phyloP scores from a whole-genome alignment of 179 eudicot species.

The Silene vulgaris region DNA sequence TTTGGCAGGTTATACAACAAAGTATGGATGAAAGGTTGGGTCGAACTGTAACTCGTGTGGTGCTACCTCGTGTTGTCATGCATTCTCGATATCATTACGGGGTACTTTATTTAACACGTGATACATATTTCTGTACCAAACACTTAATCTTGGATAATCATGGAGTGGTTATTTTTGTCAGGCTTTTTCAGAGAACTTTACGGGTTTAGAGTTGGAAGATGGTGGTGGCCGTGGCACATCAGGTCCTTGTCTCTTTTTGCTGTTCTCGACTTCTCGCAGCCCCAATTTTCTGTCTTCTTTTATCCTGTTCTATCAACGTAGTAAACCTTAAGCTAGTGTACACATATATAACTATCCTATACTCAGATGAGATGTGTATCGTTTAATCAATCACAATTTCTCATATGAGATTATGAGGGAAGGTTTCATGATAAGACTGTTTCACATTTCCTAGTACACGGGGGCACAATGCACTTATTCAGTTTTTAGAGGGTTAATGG shows the following conservation, averaged over 20 bases:
- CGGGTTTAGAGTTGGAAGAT: slow-evolving; percentile 97
- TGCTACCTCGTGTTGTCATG: slow-evolving; percentile 94
- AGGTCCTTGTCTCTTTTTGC: slow-evolving; percentile 42
- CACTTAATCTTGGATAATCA: slow-evolving; percentile 13
- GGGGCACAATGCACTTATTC: neutral
- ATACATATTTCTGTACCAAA: neutral
- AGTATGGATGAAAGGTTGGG: slow-evolving; percentile 75
- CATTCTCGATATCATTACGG: slow-evolving; percentile 91
- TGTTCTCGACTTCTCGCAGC: neutral
- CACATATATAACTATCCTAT: slow-evolving; percentile 6
- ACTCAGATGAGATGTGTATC: neutral
- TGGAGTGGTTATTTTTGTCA: slow-evolving; percentile 29
- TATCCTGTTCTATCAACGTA: neutral
- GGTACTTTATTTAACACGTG: slow-evolving; percentile 37
- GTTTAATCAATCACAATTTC: neutral
- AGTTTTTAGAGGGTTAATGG: neutral
- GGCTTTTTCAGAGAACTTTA: slow-evolving; percentile 91
- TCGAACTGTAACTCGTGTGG: slow-evolving; percentile 84
- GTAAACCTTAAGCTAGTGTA: neutral
- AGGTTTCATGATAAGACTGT: neutral
- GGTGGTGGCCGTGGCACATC: slow-evolving; percentile 99
- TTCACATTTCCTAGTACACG: neutral
- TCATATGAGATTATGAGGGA: neutral
- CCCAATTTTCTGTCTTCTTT: neutral
- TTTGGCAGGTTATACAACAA: slow-evolving; percentile 66